Evolutionary conservation across 768 basidiomycete genomes (phyloP), one percentile per base, ranked within the genome.

Genomic region (Flagelloscypha sp.): DNA sequence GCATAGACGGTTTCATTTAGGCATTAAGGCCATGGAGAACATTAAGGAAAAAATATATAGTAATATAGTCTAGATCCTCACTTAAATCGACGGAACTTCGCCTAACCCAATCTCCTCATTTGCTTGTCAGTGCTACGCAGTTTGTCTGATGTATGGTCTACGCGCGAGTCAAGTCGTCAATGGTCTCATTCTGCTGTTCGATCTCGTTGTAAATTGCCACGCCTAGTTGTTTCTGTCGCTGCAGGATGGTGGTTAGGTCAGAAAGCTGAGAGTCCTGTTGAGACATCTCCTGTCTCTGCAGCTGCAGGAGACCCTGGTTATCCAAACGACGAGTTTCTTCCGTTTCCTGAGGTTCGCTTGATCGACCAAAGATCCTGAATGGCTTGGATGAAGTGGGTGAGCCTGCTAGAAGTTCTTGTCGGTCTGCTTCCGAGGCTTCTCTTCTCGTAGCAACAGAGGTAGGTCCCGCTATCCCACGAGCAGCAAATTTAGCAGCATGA

Each of bases 281-380:
- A 30, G 82, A 70, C 49, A 97, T 78, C 60, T 90, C 79, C 11
- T 65, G 63, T 48, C 83, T 70, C 53, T 97, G 94, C 37, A 93
- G 63, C 45, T 79, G 72, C 8, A 92, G 52, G 18, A 98, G 48
- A 2, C 90, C 92, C 11, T 70, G 66, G 45, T 90, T 75, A 50
- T 97, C 93, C 56, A 97, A 58, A 2, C 89, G 89, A 12, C 94
- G 72, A 2, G 94, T 97, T 46, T 72, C 62, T 30, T 83, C 76
- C 15, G 92, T 93, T 54, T 97, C 94, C 54, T 74, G 67, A 1
- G 82, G 79, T 35, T 67, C 57, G 12, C 63, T 56, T 8, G 64
- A 62, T 7, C 62, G 66, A 22, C 93, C 93, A 56, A 98, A 94
- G 2, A 93, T 81, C 35, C n/a, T 93, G 70, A 11, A 79, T 72